Evolutionary conservation across 345 rosid species (phyloP).

Genomic region (Pugionium dolabratum): DNA sequence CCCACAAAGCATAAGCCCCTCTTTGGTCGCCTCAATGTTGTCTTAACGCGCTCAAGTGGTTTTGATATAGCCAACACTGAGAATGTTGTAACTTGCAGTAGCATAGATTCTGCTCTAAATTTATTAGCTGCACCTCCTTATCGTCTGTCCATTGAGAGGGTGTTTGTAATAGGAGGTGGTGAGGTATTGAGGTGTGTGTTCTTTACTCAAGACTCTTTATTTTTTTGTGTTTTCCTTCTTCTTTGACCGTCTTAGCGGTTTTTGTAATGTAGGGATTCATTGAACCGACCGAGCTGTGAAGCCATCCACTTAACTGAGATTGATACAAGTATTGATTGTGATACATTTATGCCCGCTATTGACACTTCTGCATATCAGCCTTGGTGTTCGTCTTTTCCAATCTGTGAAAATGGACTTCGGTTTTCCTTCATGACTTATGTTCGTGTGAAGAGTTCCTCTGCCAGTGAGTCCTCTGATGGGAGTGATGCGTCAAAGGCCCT

Average conservation of each 20-base stretch:
- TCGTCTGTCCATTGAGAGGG: slow-evolving; percentile 85
- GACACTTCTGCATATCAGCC: slow-evolving; percentile 75
- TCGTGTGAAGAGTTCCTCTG: slow-evolving; percentile 58
- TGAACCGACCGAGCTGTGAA: slow-evolving; percentile 78
- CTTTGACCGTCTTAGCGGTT: not conserved
- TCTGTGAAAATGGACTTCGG: slow-evolving; percentile 61
- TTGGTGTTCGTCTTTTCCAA: slow-evolving; percentile 82
- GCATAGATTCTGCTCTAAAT: slow-evolving; percentile 75
- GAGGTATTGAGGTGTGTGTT: slow-evolving; percentile 64
- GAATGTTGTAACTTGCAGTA: slow-evolving; percentile 84
- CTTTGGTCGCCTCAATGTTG: slow-evolving; percentile 91
- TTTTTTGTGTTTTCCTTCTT: slow-evolving; percentile 5
- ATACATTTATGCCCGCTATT: slow-evolving; percentile 80
- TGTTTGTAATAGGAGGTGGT: slow-evolving; percentile 90
- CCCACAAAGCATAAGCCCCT: slow-evolving; percentile 66
- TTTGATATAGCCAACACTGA: slow-evolving; percentile 85
- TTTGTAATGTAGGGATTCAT: slow-evolving; percentile 61
- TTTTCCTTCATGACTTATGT: slow-evolving; percentile 68
- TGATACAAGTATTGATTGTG: slow-evolving; percentile 69
- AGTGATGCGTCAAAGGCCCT: slow-evolving; percentile 39
- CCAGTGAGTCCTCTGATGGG: slow-evolving; percentile 40
- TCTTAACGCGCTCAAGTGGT: slow-evolving; percentile 86
- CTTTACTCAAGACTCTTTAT: not conserved
- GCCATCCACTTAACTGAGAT: slow-evolving; percentile 90
- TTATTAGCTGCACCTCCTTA: slow-evolving; percentile 78